Evolutionary conservation across 257 asterid genomes (phyloP), one percentile per base, ranked within the genome.

Genomic region (Fraxinus cuspidata): DNA sequence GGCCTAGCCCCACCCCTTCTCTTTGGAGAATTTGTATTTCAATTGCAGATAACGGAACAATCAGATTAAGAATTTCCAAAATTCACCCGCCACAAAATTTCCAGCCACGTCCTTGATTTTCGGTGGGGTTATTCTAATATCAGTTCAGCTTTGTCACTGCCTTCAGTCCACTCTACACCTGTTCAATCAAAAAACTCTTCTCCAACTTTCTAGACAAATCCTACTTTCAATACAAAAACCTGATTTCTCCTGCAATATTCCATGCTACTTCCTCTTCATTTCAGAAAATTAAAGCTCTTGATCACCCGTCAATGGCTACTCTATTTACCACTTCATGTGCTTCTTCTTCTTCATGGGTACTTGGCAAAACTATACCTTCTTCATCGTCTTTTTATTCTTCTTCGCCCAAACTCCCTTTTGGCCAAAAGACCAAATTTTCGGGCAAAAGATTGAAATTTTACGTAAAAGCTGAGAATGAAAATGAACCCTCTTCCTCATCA

Each of bases 401-500:
- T 49, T 37, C 76, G 38, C 71, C 89, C 60, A 85, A 71, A 51
- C 40, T 77, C 81, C 73, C 80, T 38, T 64, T 83, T 70, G 75
- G 81, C 66, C 81, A 3, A 69, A 83, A 75, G 27, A 19, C 83
- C 56, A 84, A 72, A 5, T 27, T 56, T 35, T 35, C 88, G 44
- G 35, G 72, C 69, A 85, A 85, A 86, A 91, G 87, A 84, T 80
- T 82, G 83, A 74, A 79, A 73, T 66, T 89, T 88, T 78, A 29
- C 47, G 93, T 81, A 40, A 92, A 81, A 85, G 85, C 93, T 21
- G 90, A 83, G 81, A 79, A 89, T 31, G 76, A 85, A 72, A 75
- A 86, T 6, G 88, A 91, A n/a, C 82, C 85, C 47, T 78, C 92
- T 64, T 82, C 87, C 4, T 76, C 90, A 28, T 74, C 85, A 12